A percentile compares a stretch with the other conserved stretches of the same genome.
phyloP scores from a whole-genome alignment of 352 stramenopile genomes.

The Phytophthora boehmeriae region DNA sequence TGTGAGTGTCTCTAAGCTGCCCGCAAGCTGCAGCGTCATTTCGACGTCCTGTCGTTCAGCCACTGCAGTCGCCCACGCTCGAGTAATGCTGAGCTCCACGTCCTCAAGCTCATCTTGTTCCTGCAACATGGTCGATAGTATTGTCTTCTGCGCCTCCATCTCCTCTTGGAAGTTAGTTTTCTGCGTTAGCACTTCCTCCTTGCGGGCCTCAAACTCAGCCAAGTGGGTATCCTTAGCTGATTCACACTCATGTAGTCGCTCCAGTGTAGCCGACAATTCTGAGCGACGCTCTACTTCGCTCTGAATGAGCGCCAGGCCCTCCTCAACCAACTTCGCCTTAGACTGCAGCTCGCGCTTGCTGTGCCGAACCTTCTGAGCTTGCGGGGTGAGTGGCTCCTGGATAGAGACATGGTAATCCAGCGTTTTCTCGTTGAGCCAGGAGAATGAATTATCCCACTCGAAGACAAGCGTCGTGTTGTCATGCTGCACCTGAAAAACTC shows the following conservation, averaged over 20 bases:
- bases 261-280: slow-evolving; percentile 39
- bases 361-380: slow-evolving; percentile 42
- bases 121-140: slow-evolving; percentile 40
- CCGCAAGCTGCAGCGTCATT: slow-evolving; percentile 68
- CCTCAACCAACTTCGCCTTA: slow-evolving; percentile 29
- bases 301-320: slow-evolving; percentile 41
- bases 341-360: slow-evolving; percentile 35
- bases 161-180: slow-evolving; percentile 55
- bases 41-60: slow-evolving; percentile 70
- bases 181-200: slow-evolving; percentile 36
- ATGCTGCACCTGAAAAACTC: slow-evolving; percentile 47
- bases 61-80: slow-evolving; percentile 43
- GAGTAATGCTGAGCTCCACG: slow-evolving; percentile 30
- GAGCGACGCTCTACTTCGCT: slow-evolving; percentile 39
- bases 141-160: slow-evolving; percentile 62
- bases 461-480: slow-evolving; percentile 60
- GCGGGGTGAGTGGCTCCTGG: slow-evolving; percentile 53
- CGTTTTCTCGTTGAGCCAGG: slow-evolving; percentile 86
- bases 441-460: slow-evolving; percentile 86
- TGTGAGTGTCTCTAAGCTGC: slow-evolving; percentile 40
- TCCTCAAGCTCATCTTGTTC: slow-evolving; percentile 67
- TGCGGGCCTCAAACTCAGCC: slow-evolving; percentile 31
- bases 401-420: slow-evolving; percentile 86
- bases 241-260: slow-evolving; percentile 44
- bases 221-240: slow-evolving; percentile 44